Base-by-base conservation (phyloP, 306 rosid species). In the Sphenostylis stenocarpa region DNA sequence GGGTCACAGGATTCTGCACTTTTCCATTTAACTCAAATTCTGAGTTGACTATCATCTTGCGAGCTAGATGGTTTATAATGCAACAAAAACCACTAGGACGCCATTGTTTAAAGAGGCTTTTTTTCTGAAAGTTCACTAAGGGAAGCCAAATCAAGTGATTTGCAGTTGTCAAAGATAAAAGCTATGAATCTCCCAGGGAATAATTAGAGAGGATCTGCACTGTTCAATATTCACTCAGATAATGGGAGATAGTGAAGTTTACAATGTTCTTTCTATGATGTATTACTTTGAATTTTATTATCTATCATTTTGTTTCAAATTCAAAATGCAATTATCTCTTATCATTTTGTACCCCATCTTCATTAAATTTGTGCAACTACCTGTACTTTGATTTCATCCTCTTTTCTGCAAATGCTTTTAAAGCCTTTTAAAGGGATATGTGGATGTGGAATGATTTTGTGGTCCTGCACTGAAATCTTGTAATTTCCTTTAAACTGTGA, bases 41-140 rank as follows among this genome's bases (percentile, higher is more conserved):
- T 26, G 49, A 39, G 48, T 33, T 33, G 44, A 15, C 29, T 16
- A 13, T 76, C 7, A 13, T 76, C 7, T 51, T 48, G 43, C 75
- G 77, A 70, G 81, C 74, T 74, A 64, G 20, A 52, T 49, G 80
- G 72, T 67, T 83, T 66, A 10, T 67, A 24, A 38, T 41, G 86
- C 79, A 78, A 66, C 75, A 55, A 24, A 60, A 76, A 13, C 56
- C 78, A 39, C 48, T 62, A 76, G 80, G 78, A 68, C 43, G 34
- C 33, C 34, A 41, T 72, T 73, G 84, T 49, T 67, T 31, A 47
- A 31, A 51, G n/a, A 49, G 67, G n/a, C n/a, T n/a, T 28, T 66
- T 71, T 55, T 47, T 81, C 67, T 67, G 53, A 3, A 61, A 82
- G 75, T 80, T 56, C 45, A 78, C 71, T 49, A 55, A 28, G 77